Evolutionary conservation across 2,329 filamentous ascomycete genomes (phyloP), one percentile per base, ranked within the genome.

Genomic region (Mariannaea sp.): DNA sequence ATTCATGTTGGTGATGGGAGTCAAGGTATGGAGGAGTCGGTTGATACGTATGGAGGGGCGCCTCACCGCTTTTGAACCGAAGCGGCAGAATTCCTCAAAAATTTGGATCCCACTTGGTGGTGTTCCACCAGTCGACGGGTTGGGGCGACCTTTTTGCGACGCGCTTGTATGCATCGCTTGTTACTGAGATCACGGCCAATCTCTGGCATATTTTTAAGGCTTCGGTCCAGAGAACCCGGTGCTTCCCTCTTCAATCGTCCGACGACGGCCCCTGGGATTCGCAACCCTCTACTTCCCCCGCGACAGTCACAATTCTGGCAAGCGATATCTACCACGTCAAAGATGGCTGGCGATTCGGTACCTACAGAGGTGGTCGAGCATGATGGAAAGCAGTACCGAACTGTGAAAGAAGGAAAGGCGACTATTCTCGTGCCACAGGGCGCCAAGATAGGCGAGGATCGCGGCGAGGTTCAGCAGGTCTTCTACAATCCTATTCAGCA

Each of bases 401-500:
- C 78, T 12, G 72, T 84, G 4, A 77, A 73, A 55, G 82, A 85
- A 59, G 82, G 82, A 0, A 77, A 80, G 41, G 82, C 79, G n/a
- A 77, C 76, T 26, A 84, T 85, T 38, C 69, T 83, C 36, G 79
- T 81, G 14, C 82, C 79, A 7, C 74, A 77, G 39, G 72, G 73
- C 6, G 70, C 73, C 17, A 76, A 71, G 64, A 70, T 73, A 51
- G 70, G 70, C 6, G 72, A 78, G 51, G 81, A 84, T 65, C 76
- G 81, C 54, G 81, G 86, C 45, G 80, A 84, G 62, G 79, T 85
- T 32, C 82, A 86, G 62, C 88, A 93, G 65, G 95, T 99, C 50
- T 99, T 99, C 69, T 99, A 99, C 80, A 99, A 99, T 65, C 93
- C 94, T 0, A 97, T 99, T 49, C 94, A 99, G 70, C 94, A 99